A percentile compares a stretch with the other conserved stretches of the same genome.
These are phyloP conservation scores for Striga asiatica DNA, from an alignment of 257 asterid species.

Conservation along the genomic window DNA sequence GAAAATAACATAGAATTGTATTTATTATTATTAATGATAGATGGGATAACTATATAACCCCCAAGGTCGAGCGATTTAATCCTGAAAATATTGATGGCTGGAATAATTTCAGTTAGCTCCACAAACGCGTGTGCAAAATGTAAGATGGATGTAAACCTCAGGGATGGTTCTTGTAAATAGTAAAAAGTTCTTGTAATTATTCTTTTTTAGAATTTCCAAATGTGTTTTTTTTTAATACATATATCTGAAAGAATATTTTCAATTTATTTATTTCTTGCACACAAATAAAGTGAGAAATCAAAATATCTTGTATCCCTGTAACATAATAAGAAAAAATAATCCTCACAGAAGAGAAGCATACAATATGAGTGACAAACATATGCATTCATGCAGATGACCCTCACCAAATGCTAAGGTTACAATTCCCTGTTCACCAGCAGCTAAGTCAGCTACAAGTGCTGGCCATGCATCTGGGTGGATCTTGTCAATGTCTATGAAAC, in stretches of 20 bases:
- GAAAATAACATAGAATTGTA: background rate
- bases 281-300: background rate
- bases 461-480: constrained; percentile 98
- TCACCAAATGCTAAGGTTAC: constrained; percentile 80
- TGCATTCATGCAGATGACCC: constrained; percentile 17
- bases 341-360: constrained; percentile 8
- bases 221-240: no score
- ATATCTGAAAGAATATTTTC: background rate
- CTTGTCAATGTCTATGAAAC: constrained; percentile 90
- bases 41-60: background rate
- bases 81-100: no score
- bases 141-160: no score
- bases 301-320: background rate
- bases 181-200: no score
- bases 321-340: background rate
- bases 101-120: no score
- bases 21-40: no score
- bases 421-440: constrained; percentile 88
- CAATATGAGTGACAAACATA: constrained; percentile 6
- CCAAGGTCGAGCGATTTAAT: no score
- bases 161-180: no score
- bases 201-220: no score
- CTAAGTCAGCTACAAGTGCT: constrained; percentile 76
- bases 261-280: background rate
- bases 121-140: no score